Percentiles rank a stretch among this genome's conserved stretches.
Evolutionary conservation across 257 asterid species (phyloP).

Genomic region (Galeopsis tetrahit): DNA sequence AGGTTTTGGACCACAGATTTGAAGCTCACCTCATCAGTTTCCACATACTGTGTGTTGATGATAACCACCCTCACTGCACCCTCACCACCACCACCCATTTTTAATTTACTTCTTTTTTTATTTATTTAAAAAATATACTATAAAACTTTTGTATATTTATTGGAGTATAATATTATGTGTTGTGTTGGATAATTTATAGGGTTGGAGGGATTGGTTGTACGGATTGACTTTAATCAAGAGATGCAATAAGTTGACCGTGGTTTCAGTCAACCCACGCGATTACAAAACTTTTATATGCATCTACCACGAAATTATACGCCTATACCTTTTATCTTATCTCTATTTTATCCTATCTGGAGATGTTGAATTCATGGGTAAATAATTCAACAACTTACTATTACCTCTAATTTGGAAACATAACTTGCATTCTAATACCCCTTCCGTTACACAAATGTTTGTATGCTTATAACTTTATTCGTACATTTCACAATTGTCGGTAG

Average conservation of each 20-base stretch:
- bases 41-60: constrained; percentile 64
- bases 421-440: no score
- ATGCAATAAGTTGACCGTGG: constrained; percentile 61
- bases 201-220: constrained; percentile 9
- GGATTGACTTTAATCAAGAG: constrained; percentile 32
- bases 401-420: no score
- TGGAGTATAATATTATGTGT: no score
- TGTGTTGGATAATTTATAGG: constrained; percentile 37
- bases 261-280: neutral
- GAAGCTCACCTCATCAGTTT: constrained; percentile 67
- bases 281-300: neutral
- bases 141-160: no score
- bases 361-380: no score
- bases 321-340: neutral
- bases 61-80: constrained; percentile 63
- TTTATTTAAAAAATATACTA: no score
- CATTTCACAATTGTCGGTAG: no score
- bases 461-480: no score
- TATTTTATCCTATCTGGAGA: no score
- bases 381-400: no score
- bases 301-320: neutral
- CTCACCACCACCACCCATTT: constrained; percentile 33
- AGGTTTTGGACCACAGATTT: constrained; percentile 74
- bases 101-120: neutral
- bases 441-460: no score